Conservation (phyloP, 257 asterid genomes). For the Ligustrum vulgare region DNA sequence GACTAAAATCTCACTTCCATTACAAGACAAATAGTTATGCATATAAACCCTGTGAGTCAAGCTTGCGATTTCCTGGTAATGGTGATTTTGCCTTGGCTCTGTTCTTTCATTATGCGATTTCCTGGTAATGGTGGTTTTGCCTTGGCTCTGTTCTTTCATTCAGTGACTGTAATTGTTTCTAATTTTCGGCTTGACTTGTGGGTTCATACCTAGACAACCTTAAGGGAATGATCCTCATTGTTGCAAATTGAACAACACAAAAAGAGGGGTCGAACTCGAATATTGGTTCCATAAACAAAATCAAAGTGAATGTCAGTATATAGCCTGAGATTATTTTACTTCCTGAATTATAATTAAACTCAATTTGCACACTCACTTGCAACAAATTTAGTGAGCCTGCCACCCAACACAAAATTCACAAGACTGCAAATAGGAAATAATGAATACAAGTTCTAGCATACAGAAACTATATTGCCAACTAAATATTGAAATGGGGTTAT, state of each 20-base stretch:
- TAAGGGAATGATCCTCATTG: background rate
- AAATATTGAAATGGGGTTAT: too few relatives aligned
- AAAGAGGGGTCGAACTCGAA: background rate
- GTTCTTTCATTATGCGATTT: background rate
- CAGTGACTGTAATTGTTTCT: background rate
- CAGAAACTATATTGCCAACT: background rate
- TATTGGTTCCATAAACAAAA: too few relatives aligned
- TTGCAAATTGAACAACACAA: background rate
- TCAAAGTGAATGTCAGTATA: too few relatives aligned
- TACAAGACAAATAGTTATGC: background rate
- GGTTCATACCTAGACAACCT: background rate
- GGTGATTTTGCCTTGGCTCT: background rate
- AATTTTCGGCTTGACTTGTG: background rate
- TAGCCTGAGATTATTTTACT: background rate
- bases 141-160: background rate
- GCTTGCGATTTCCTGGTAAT: background rate
- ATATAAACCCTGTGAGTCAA: background rate
- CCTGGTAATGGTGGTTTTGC: background rate
- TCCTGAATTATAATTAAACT: background rate
- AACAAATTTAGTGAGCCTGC: background rate
- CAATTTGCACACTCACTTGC: background rate
- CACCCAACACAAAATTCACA: constrained; percentile 3
- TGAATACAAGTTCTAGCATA: background rate
- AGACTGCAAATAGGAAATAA: background rate
- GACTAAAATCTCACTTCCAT: background rate